A percentile compares a stretch with the other conserved stretches of the same genome.
These are phyloP conservation scores for Leccinum holopus DNA, from an alignment of 1,284 basidiomycete species.

Conservation along the genomic window DNA sequence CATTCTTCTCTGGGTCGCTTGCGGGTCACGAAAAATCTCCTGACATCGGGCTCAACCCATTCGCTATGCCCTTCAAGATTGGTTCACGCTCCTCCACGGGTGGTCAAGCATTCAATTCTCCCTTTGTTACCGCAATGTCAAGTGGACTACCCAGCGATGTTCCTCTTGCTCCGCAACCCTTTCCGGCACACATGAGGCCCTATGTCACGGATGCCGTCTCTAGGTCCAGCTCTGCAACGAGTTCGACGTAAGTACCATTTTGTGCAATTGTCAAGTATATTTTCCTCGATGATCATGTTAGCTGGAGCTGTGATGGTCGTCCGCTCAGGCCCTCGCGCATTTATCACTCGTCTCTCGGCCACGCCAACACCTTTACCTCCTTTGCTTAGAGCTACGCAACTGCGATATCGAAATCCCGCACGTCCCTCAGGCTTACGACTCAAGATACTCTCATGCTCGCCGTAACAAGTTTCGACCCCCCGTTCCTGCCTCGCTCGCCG, in stretches of 20 bases:
- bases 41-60: conserved; percentile 34
- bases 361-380: conserved; percentile 20
- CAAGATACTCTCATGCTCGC: conserved; percentile 28
- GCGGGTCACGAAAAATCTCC: conserved; percentile 17
- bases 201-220: conserved; percentile 29
- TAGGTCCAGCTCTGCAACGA: conserved; percentile 37
- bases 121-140: conserved; percentile 6
- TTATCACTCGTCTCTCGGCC: conserved; percentile 14
- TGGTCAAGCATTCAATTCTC: conserved; percentile 10
- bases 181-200: conserved; percentile 20
- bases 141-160: conserved; percentile 25
- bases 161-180: conserved; percentile 33
- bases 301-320: conserved; percentile 34
- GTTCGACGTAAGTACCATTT: conserved; percentile 34
- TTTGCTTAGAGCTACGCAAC: conserved; percentile 19
- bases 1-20: conserved; percentile 13
- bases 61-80: conserved; percentile 33
- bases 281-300: conserved; percentile 15
- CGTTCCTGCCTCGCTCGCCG: conserved; percentile 7
- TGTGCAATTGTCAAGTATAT: not conserved
- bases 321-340: conserved; percentile 18
- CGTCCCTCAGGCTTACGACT: conserved; percentile 10
- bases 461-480: conserved; percentile 3
- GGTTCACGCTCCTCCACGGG: conserved; percentile 13
- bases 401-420: conserved; percentile 3